Evolutionary conservation across 164 flowering plant genomes (phyloP).

Genomic region (Vitis rupestris): DNA sequence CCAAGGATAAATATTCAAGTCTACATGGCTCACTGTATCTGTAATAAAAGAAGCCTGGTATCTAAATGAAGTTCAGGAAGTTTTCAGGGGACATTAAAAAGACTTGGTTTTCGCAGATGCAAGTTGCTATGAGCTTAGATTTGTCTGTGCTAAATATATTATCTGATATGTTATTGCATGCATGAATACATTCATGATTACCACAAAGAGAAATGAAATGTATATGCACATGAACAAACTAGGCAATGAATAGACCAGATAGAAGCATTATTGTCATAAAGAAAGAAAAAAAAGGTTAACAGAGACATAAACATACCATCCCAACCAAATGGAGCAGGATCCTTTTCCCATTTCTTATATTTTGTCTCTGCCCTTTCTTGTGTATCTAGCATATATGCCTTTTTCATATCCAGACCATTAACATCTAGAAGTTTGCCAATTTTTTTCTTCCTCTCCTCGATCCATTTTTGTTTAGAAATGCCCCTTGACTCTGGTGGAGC

Average conservation of each 20-base stretch:
- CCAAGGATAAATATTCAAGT: too few species aligned
- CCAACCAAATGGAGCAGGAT: slow-evolving; percentile 94
- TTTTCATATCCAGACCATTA: slow-evolving; percentile 85
- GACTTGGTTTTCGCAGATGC: too few species aligned
- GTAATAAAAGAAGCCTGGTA: too few species aligned
- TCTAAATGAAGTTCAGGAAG: too few species aligned
- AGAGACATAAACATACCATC: slow-evolving; percentile 57
- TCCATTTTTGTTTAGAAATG: slow-evolving; percentile 92
- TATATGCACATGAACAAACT: background rate
- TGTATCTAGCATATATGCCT: slow-evolving; percentile 91
- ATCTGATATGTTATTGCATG: too few species aligned
- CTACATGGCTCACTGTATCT: too few species aligned
- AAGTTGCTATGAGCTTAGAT: too few species aligned
- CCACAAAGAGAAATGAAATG: too few species aligned
- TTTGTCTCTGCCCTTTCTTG: slow-evolving; percentile 78
- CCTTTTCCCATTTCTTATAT: slow-evolving; percentile 95
- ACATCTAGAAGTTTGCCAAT: slow-evolving; percentile 92
- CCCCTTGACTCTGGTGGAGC: slow-evolving; percentile 86
- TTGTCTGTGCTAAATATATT: too few species aligned
- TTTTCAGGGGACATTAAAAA: too few species aligned
- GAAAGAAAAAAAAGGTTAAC: background rate
- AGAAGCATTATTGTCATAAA: background rate
- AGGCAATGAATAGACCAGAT: background rate
- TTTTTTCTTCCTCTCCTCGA: slow-evolving; percentile 92
- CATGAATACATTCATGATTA: too few species aligned